A percentile compares a stretch with the other conserved stretches of the same genome.
phyloP scores from a whole-genome alignment of 164 flowering plant species.

The Chloranthus sessilifolius region DNA sequence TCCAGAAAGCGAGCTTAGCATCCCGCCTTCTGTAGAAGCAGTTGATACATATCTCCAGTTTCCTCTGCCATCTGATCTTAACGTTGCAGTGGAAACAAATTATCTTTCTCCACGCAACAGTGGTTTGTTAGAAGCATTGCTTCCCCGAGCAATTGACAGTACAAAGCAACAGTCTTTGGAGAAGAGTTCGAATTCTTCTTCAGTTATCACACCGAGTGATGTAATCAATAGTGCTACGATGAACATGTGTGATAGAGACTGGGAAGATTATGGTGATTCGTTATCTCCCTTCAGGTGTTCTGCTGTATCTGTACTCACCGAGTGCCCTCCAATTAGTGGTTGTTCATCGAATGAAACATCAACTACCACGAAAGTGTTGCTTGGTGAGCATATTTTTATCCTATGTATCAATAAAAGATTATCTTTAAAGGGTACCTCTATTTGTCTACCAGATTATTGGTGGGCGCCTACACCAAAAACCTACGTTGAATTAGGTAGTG shows the following conservation, averaged over 20 bases:
- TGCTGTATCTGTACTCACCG: conserved; percentile 45
- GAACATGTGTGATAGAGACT: conserved; percentile 26
- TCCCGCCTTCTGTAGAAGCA: conserved; percentile 16
- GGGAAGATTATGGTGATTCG: conserved; percentile 35
- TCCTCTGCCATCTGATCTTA: conserved; percentile 25
- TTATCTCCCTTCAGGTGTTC: conserved; percentile 55
- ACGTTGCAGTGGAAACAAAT: no score
- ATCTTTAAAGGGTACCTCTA: no score
- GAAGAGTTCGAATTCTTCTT: conserved; percentile 45
- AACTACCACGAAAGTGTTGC: conserved; percentile 22
- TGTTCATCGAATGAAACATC: no score
- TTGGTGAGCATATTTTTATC: conserved; percentile 32
- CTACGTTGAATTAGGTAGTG: no score
- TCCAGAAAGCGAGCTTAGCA: conserved; percentile 52
- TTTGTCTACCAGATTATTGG: no score
- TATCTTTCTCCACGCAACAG: conserved; percentile 46
- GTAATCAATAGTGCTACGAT: conserved; percentile 26
- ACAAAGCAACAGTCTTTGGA: conserved; percentile 38
- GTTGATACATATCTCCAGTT: conserved; percentile 20
- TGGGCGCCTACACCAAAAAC: no score
- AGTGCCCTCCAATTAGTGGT: conserved; percentile 33
- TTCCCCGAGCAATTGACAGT: conserved; percentile 35
- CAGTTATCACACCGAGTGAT: no score
- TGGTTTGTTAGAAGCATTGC: conserved; percentile 60
- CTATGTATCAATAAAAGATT: no score